These are phyloP conservation scores for Petunia secreta DNA, from an alignment of 257 asterid genomes.

Conservation along the genomic window DNA sequence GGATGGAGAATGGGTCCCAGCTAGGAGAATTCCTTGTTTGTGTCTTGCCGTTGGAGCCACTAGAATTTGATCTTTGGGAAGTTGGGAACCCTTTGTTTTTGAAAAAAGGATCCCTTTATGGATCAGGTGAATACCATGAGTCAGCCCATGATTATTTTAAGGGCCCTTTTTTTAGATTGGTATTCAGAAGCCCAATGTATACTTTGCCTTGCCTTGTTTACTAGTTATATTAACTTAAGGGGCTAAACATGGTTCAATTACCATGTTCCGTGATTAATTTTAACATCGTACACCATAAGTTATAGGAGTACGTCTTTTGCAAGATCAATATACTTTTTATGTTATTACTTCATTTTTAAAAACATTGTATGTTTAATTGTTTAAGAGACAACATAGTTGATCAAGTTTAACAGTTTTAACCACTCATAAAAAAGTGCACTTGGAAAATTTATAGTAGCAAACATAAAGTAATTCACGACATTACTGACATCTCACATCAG, in stretches of 20 bases:
- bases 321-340: not conserved
- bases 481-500: not conserved
- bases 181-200: conserved; percentile 11
- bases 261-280: not conserved
- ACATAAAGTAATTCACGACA: not conserved
- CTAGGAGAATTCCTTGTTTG: conserved; percentile 7
- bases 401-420: not conserved
- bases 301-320: too few species aligned
- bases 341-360: not conserved
- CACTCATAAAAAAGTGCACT: conserved; percentile 6
- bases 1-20: not conserved
- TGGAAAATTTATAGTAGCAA: not conserved
- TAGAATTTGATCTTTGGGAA: conserved; percentile 2
- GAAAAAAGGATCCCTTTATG: not conserved
- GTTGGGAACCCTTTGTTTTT: not conserved
- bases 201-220: not conserved
- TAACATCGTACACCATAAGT: not conserved
- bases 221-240: not conserved
- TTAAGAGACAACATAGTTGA: not conserved
- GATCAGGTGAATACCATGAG: conserved; percentile 22
- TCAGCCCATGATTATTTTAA: conserved; percentile 16
- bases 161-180: not conserved
- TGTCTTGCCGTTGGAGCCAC: conserved; percentile 16
- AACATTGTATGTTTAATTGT: not conserved
- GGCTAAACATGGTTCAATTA: not conserved